Evolutionary conservation across 148 eudicot species (phyloP).

Genomic region (Chenopodium album): DNA sequence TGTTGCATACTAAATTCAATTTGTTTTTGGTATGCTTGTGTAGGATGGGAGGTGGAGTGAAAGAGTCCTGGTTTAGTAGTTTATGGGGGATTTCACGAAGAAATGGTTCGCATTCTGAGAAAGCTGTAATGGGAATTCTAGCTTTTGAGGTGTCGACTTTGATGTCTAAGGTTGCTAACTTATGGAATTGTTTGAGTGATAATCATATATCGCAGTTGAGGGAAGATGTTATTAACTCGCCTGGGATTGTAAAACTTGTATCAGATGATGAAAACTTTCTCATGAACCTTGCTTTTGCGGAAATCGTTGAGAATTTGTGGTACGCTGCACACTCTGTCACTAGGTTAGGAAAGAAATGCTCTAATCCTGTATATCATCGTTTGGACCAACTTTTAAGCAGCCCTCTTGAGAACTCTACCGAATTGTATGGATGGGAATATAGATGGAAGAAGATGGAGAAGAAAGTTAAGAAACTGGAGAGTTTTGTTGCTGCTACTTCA

Average conservation of each 20-base stretch:
- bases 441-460: slow-evolving; percentile 78
- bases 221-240: slow-evolving; percentile 63
- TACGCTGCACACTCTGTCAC: slow-evolving; percentile 47
- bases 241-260: slow-evolving; percentile 66
- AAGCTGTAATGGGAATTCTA: slow-evolving; percentile 55
- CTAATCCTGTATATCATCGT: slow-evolving; percentile 58
- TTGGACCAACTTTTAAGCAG: slow-evolving; percentile 55
- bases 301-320: slow-evolving; percentile 59
- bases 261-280: slow-evolving; percentile 76
- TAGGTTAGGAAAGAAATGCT: slow-evolving; percentile 67
- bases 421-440: slow-evolving; percentile 76
- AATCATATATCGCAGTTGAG: slow-evolving; percentile 50
- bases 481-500: slow-evolving; percentile 57
- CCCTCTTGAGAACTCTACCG: slow-evolving; percentile 42
- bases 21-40: slow-evolving; percentile 17
- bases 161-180: slow-evolving; percentile 68
- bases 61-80: slow-evolving; percentile 73
- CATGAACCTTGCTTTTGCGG: slow-evolving; percentile 76
- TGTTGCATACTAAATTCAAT: not conserved
- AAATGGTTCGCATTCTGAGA: slow-evolving; percentile 48
- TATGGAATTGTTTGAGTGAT: slow-evolving; percentile 75
- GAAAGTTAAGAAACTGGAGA: slow-evolving; percentile 79
- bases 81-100: slow-evolving; percentile 64
- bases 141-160: slow-evolving; percentile 75
- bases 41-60: slow-evolving; percentile 58